Evolutionary conservation across 345 rosid genomes (phyloP).

Genomic region (Ceriops decandra): DNA sequence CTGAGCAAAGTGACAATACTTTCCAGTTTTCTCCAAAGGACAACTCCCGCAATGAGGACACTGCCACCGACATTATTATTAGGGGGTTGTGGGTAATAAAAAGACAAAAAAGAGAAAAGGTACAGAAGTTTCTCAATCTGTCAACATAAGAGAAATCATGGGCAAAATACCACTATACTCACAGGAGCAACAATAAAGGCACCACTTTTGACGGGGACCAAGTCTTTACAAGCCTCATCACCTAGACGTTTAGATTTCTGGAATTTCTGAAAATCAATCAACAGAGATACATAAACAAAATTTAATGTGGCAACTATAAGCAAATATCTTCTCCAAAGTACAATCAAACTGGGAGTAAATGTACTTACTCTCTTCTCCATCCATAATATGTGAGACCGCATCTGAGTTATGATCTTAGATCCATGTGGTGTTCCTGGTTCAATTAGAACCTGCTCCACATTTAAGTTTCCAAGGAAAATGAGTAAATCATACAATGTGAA

Average conservation of each 20-base stretch:
- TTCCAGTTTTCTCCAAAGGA: slow-evolving; percentile 73
- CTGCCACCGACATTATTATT: slow-evolving; percentile 38
- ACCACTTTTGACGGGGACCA: slow-evolving; percentile 60
- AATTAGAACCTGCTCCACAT: slow-evolving; percentile 61
- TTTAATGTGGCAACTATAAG: neutral
- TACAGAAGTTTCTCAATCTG: neutral
- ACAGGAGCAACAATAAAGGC: slow-evolving; percentile 90
- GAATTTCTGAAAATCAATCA: slow-evolving; percentile 47
- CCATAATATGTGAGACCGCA: slow-evolving; percentile 96
- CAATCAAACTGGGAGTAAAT: neutral
- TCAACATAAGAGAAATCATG: neutral
- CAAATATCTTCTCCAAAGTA: neutral
- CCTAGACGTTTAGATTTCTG: slow-evolving; percentile 44
- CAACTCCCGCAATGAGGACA: slow-evolving; percentile 95
- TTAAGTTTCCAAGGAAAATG: neutral
- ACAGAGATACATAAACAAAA: slow-evolving; percentile 15
- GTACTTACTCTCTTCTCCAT: slow-evolving; percentile 81
- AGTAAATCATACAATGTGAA: neutral
- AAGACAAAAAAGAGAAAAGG: neutral
- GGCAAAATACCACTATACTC: slow-evolving; percentile 31
- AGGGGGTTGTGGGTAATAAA: neutral
- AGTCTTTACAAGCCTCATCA: slow-evolving; percentile 43
- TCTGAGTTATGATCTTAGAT: slow-evolving; percentile 77
- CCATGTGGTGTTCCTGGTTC: slow-evolving; percentile 99
- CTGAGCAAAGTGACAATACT: slow-evolving; percentile 92